Evolutionary conservation across 768 basidiomycete genomes (phyloP), one percentile per base, ranked within the genome.

Genomic region (Kwoniella heveanensis): DNA sequence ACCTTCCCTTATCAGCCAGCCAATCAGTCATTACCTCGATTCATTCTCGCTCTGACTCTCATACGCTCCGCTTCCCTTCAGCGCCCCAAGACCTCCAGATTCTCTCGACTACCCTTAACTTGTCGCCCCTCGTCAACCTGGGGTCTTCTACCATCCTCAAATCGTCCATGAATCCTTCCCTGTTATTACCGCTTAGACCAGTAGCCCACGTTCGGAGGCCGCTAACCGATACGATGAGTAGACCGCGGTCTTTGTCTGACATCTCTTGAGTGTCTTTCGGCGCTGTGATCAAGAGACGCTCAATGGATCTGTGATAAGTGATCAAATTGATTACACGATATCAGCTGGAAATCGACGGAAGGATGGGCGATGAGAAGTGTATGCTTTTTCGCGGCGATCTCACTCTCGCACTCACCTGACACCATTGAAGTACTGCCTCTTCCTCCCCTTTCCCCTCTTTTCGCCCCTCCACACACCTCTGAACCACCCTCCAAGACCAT

Each of bases 31-130:
- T n/a, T n/a, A n/a, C n/a, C n/a, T n/a, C n/a, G n/a, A n/a, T n/a
- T n/a, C n/a, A n/a, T n/a, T n/a, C n/a, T n/a, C n/a, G n/a, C n/a
- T n/a, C n/a, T n/a, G n/a, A n/a, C n/a, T n/a, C 25, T 47, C 22
- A 64, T 19, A 64, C 49, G 39, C 22, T 56, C 36, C 29, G 51
- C 44, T 64, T 64, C 15, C 77, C 77, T 30, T 72, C 70, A 2
- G 67, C 56, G 1, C 88, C 88, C 91, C 92, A 97, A 59, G 86
- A 86, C 70, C 88, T 85, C 91, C 92, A 92, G 87, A 95, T 92
- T 74, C 91, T 81, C 53, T 92, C 86, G 4, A 95, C 82, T 1
- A 93, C 88, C 50, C 83, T 81, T 74, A 91, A 76, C 81, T 94
- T 92, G 72, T 90, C 90, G 51, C 83, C 83, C 58, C 87, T 81